Evolutionary conservation across 371 early-diverging fungal genomes (phyloP).

Genomic region (Lichtheimia hyalospora): DNA sequence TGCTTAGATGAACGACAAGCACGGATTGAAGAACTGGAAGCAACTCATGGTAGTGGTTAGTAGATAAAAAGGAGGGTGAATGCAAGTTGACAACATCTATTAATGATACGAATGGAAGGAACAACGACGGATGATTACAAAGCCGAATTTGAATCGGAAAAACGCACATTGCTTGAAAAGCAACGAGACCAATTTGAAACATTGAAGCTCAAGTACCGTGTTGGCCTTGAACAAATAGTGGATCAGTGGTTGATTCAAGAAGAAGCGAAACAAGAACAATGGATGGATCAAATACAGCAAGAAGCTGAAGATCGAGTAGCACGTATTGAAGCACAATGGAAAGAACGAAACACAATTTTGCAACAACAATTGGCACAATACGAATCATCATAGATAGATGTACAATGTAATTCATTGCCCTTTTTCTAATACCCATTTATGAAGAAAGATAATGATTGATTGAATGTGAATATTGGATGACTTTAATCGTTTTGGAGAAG

Average conservation of each 20-base stretch:
- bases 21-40: constrained; percentile 5
- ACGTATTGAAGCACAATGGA: constrained; percentile 13
- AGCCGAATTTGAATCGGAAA: constrained; percentile 15
- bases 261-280: constrained; percentile 10
- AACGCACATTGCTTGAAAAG: constrained; percentile 8
- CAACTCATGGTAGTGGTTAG: not conserved
- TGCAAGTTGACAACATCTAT: not conserved
- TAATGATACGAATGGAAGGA: not conserved
- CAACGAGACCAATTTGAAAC: constrained; percentile 19
- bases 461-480: too few species aligned
- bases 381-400: not conserved
- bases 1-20: constrained; percentile 1
- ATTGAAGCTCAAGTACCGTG: constrained; percentile 18
- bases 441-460: too few species aligned
- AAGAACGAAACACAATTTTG: constrained; percentile 2
- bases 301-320: constrained; percentile 18
- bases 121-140: constrained; percentile 1
- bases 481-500: too few species aligned
- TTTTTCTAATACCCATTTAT: too few species aligned
- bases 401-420: not conserved
- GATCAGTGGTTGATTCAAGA: constrained; percentile 14
- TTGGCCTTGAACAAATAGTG: constrained; percentile 17
- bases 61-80: not conserved
- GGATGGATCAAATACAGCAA: constrained; percentile 13
- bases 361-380: constrained; percentile 7